These are phyloP conservation scores for Recurvomyces mirabilis DNA, from an alignment of 495 filamentous ascomycete species.

Conservation along the genomic window DNA sequence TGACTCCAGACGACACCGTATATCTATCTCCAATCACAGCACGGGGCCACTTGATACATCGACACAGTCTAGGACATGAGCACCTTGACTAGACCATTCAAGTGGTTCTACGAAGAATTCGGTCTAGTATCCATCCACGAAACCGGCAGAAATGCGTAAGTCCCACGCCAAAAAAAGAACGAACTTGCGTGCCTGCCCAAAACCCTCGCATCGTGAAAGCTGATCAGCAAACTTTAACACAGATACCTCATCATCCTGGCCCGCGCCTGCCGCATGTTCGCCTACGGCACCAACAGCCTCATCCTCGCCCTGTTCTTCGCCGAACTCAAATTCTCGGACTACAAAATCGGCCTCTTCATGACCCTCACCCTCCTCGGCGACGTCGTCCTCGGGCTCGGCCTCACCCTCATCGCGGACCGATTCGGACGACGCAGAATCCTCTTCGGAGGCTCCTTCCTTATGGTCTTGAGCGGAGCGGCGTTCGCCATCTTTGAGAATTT, in stretches of 20 bases:
- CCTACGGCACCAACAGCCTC: slow-evolving; percentile 64
- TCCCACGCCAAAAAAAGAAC: background rate
- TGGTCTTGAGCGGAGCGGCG: slow-evolving; percentile 54
- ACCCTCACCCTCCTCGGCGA: slow-evolving; percentile 74
- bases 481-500: slow-evolving; percentile 61
- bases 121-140: slow-evolving; percentile 18
- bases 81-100: background rate
- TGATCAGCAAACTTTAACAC: too few relatives aligned
- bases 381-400: slow-evolving; percentile 59
- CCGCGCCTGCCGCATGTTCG: slow-evolving; percentile 67
- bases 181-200: background rate
- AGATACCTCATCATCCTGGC: slow-evolving; percentile 40
- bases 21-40: too few relatives aligned
- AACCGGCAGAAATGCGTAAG: slow-evolving; percentile 18
- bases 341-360: slow-evolving; percentile 82
- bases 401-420: slow-evolving; percentile 65
- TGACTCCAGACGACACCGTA: too few relatives aligned
- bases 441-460: slow-evolving; percentile 53
- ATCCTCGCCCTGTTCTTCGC: slow-evolving; percentile 51
- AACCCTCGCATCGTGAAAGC: too few relatives aligned
- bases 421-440: slow-evolving; percentile 61
- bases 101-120: slow-evolving; percentile 21
- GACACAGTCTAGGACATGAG: slow-evolving; percentile 3
- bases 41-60: too few relatives aligned
- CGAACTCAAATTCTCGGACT: slow-evolving; percentile 51